Evolutionary conservation across 805 yeast genomes (phyloP).

Genomic region (Deakozyma indianensis): DNA sequence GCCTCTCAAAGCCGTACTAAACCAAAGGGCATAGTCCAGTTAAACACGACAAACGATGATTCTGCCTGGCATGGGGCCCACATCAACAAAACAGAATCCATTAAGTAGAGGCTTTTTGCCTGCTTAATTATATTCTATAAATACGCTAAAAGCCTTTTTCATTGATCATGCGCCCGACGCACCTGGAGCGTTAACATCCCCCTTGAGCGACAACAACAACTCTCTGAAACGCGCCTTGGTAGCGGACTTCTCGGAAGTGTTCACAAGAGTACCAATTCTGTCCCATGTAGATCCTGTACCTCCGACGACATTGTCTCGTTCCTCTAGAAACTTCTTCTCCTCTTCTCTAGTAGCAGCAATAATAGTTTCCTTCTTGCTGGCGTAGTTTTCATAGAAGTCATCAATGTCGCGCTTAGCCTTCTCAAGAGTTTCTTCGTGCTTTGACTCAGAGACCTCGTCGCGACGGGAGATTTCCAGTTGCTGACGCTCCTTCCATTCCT

Average conservation of each 20-base stretch:
- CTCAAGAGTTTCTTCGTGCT: conserved; percentile 49
- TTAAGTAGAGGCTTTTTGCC: no score
- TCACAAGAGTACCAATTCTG: conserved; percentile 38
- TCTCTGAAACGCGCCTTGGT: conserved; percentile 62
- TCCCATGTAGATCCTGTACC: conserved; percentile 41
- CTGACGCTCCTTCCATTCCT: conserved; percentile 74
- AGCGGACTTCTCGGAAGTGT: conserved; percentile 30
- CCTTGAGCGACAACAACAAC: conserved; percentile 48
- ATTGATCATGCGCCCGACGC: conserved; percentile 48
- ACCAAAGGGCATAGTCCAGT: no score
- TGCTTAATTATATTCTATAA: no score
- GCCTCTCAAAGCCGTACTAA: no score
- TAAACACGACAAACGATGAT: no score
- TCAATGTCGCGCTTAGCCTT: conserved; percentile 77
- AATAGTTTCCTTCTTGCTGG: conserved; percentile 61
- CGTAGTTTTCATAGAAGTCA: conserved; percentile 85
- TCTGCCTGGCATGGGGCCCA: no score
- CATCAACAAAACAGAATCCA: no score
- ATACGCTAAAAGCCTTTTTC: no score
- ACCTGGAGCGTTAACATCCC: conserved; percentile 61
- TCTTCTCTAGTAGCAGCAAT: conserved; percentile 49
- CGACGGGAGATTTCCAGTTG: conserved; percentile 66
- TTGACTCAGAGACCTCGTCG: conserved; percentile 54
- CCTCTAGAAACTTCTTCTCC: conserved; percentile 54
- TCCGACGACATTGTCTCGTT: conserved; percentile 45